These are phyloP conservation scores for Mortierella sp. DNA, from an alignment of 371 early-diverging fungal genomes.

Conservation along the genomic window DNA sequence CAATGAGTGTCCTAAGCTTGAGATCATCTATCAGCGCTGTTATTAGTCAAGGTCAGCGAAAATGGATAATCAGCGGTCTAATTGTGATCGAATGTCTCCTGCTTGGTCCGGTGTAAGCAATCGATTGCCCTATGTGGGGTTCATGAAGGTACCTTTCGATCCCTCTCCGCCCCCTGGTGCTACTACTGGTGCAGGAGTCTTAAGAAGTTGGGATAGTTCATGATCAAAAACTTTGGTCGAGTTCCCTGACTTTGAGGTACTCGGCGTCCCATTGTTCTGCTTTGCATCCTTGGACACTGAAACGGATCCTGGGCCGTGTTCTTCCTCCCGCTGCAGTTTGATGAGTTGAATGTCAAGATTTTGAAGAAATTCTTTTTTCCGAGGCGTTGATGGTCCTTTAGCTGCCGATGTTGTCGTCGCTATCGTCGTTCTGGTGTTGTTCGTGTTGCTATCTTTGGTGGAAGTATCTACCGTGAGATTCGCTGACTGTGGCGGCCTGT, in stretches of 20 bases:
- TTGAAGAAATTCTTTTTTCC: constrained; percentile 39
- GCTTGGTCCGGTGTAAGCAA: too few relatives aligned
- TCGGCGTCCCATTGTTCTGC: neutral
- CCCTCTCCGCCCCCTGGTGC: constrained; percentile 7
- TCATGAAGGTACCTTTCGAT: constrained; percentile 19
- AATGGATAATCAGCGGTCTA: neutral
- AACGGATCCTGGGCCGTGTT: constrained; percentile 8
- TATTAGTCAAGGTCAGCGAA: neutral
- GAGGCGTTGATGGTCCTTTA: constrained; percentile 10
- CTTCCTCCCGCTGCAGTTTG: constrained; percentile 40
- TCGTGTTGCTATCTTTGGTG: neutral
- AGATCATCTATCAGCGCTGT: constrained; percentile 37
- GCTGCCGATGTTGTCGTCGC: neutral
- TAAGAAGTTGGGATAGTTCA: constrained; percentile 30
- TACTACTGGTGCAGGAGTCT: constrained; percentile 11
- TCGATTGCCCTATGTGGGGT: neutral
- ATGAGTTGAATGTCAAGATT: constrained; percentile 43
- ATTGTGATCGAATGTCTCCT: too few relatives aligned
- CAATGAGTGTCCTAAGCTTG: constrained; percentile 36
- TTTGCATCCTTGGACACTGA: constrained; percentile 17
- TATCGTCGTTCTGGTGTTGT: neutral
- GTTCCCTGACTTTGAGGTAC: constrained; percentile 15
- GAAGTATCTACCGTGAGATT: neutral
- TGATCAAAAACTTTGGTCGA: constrained; percentile 29
- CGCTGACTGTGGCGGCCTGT: neutral